Conservation (phyloP, 139 green algal species). For the Zygnema cylindricum region DNA sequence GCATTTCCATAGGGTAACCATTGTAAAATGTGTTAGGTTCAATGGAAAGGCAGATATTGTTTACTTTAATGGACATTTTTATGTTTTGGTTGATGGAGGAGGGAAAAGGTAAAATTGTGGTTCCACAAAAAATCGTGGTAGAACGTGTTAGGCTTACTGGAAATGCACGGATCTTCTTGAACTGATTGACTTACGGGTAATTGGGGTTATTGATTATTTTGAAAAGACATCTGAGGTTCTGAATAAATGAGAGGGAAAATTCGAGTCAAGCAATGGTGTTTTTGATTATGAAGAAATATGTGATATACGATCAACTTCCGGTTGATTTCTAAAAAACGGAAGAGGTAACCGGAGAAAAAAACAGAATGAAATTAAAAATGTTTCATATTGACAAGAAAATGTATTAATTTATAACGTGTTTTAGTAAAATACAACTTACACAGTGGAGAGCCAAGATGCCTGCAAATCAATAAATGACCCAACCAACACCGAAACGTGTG, state of each 20-base stretch:
- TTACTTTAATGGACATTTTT: background rate
- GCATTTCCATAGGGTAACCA: background rate
- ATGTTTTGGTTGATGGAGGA: too few relatives aligned
- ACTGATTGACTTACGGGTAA: too few relatives aligned
- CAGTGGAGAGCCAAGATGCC: constrained; percentile 14
- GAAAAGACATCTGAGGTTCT: too few relatives aligned
- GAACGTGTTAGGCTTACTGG: too few relatives aligned
- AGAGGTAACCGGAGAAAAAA: background rate
- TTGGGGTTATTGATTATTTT: too few relatives aligned
- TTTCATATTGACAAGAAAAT: background rate
- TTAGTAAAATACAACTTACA: background rate
- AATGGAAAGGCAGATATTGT: background rate
- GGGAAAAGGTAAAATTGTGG: background rate
- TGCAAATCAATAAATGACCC: background rate
- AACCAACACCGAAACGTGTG: background rate
- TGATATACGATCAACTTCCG: too few relatives aligned
- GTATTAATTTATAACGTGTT: background rate
- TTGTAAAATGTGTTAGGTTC: too few relatives aligned
- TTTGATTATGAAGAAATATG: background rate
- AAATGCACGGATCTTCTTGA: too few relatives aligned
- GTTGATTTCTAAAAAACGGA: too few relatives aligned
- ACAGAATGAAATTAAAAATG: background rate
- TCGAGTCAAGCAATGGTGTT: background rate
- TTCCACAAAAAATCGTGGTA: too few relatives aligned
- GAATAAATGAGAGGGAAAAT: background rate